These are phyloP conservation scores for Aechmea fasciata DNA, from an alignment of 176 grass and related monocot species.

Conservation along the genomic window DNA sequence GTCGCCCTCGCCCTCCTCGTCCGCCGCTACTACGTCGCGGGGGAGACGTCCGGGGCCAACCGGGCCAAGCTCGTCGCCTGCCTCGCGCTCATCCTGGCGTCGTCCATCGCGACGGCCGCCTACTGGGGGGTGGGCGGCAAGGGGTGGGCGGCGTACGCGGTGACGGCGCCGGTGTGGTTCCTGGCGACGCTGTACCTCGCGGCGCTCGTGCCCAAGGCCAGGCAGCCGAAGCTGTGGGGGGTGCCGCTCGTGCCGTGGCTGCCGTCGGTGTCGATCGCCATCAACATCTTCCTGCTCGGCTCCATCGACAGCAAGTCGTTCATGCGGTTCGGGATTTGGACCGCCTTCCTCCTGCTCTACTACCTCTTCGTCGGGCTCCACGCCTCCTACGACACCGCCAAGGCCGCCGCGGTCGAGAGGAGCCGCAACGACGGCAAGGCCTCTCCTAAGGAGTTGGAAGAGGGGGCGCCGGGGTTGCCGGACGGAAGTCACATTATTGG, in stretches of 20 bases:
- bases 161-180: slow-evolving; percentile 32
- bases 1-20: slow-evolving; percentile 50
- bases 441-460: slow-evolving; percentile 5
- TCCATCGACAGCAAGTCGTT: slow-evolving; percentile 83
- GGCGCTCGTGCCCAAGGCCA: slow-evolving; percentile 44
- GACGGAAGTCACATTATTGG: too few relatives aligned
- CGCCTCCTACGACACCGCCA: slow-evolving; percentile 71
- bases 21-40: slow-evolving; percentile 44
- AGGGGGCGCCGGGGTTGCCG: too few relatives aligned
- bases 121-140: slow-evolving; percentile 16
- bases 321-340: slow-evolving; percentile 68
- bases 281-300: slow-evolving; percentile 83
- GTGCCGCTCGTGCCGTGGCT: slow-evolving; percentile 64
- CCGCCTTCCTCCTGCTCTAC: slow-evolving; percentile 45
- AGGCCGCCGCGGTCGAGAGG: background rate
- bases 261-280: slow-evolving; percentile 56
- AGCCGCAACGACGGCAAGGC: slow-evolving; percentile 19
- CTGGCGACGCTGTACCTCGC: slow-evolving; percentile 26
- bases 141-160: slow-evolving; percentile 34
- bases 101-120: slow-evolving; percentile 24
- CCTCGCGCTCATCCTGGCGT: slow-evolving; percentile 25
- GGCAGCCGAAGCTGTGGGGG: slow-evolving; percentile 43
- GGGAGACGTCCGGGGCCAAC: slow-evolving; percentile 24
- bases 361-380: slow-evolving; percentile 90
- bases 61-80: slow-evolving; percentile 30